Base-by-base conservation (phyloP, 306 rosid genomes). In the Hippophae tibetana region DNA sequence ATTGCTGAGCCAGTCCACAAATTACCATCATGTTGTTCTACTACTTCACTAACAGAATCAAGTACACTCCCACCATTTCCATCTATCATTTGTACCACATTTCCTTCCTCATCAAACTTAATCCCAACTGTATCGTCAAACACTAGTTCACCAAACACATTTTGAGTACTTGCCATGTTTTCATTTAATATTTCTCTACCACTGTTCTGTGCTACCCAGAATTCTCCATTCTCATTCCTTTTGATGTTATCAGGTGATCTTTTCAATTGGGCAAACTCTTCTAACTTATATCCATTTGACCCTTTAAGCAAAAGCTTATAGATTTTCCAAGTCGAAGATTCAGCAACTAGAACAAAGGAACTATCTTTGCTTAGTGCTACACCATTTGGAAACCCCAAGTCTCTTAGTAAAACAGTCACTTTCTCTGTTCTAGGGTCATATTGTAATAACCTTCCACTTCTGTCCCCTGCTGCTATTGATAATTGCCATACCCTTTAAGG, bases 1-100 rank as follows among this genome's bases (percentile, higher is more conserved):
- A 77, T 74, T 0, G 60, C 77, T 6, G 89, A 85, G 0, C 94
- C 94, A 6, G 82, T 53, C 89, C 82, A 85, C 76, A 82, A 54
- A 27, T 6, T 58, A 50, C 80, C 89, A 5, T n/a, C 65, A 53
- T 64, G 45, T 50, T 82, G 86, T 60, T 65, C 79, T 18, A 77
- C 88, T 18, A 79, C 88, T 44, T 82, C 88, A 59, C 93, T 85
- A 5, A 81, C 75, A 3, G 80, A 74, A 13, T 79, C 66, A 0
- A 85, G 67, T 23, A 61, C 43, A 7, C 43, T 1, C 1, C 76
- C 82, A 38, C 69, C 78, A 9, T 55, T 47, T 52, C 85, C 93
- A 67, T 82, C 84, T 43, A 85, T 53, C 2, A 80, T 74, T 60
- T 43, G 47, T 47, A 74, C 8, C 6, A 63, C 56, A 3, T 50